Evolutionary conservation across 2,329 filamentous ascomycete species (phyloP).

Genomic region (Cladosporium sphaerospermum): DNA sequence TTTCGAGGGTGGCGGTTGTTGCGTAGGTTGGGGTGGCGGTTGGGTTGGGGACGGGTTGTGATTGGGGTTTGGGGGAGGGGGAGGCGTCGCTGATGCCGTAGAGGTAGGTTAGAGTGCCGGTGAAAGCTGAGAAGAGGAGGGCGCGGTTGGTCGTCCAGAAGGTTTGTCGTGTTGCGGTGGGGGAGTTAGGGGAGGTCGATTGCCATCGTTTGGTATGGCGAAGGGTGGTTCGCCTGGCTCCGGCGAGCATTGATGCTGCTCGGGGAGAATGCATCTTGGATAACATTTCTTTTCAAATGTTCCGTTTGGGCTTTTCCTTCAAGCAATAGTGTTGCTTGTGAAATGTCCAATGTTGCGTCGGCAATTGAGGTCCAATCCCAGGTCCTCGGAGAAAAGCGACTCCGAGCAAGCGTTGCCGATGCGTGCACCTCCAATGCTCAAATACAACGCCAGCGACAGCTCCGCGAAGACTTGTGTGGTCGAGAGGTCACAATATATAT

Average conservation of each 20-base stretch:
- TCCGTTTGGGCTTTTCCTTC: too few relatives aligned
- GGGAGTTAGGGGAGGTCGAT: conserved; percentile 1
- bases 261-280: too few relatives aligned
- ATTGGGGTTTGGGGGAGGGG: neutral
- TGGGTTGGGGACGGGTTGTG: neutral
- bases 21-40: conserved; percentile 40
- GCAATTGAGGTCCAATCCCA: too few relatives aligned
- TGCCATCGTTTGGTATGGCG: conserved; percentile 10
- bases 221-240: neutral
- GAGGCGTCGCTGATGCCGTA: conserved; percentile 39
- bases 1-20: conserved; percentile 45
- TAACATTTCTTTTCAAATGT: too few relatives aligned
- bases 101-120: conserved; percentile 47
- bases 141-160: conserved; percentile 46
- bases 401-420: too few relatives aligned
- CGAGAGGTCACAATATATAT: too few relatives aligned
- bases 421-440: too few relatives aligned
- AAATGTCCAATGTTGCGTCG: too few relatives aligned
- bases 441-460: too few relatives aligned
- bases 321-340: too few relatives aligned
- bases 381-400: too few relatives aligned
- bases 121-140: conserved; percentile 44
- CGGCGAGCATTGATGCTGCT: neutral
- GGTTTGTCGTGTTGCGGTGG: neutral
- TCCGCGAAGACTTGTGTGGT: too few relatives aligned